Conservation (phyloP, 1,284 basidiomycete species). For the Afroboletus lepidellus region DNA sequence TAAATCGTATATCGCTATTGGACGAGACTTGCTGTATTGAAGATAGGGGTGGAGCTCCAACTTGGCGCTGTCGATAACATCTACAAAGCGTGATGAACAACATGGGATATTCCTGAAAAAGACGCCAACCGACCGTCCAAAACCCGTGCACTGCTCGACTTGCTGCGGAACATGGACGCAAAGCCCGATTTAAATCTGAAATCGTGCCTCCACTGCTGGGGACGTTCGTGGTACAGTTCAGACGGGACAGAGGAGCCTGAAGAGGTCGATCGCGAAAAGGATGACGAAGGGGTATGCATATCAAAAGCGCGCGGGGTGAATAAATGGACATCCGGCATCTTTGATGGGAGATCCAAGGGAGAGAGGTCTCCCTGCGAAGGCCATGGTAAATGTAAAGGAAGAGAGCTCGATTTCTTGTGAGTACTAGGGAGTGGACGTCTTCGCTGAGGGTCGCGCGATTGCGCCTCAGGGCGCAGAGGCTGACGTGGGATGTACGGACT, state of each 20-base stretch:
- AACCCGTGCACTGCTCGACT: conserved; percentile 14
- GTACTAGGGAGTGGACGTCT: background rate
- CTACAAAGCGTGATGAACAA: conserved; percentile 10
- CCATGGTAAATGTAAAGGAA: conserved; percentile 20
- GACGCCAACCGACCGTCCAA: conserved; percentile 18
- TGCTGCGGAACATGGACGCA: conserved; percentile 32
- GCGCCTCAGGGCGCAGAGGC: conserved; percentile 9
- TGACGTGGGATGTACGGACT: conserved; percentile 34
- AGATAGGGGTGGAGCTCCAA: conserved; percentile 27
- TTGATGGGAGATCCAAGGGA: conserved; percentile 18
- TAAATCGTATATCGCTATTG: conserved; percentile 37
- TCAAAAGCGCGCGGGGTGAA: conserved; percentile 21
- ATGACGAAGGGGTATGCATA: conserved; percentile 32
- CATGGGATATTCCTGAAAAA: background rate
- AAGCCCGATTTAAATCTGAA: conserved; percentile 35
- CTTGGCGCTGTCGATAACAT: conserved; percentile 27
- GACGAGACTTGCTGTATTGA: conserved; percentile 24
- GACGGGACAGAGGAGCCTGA: conserved; percentile 11
- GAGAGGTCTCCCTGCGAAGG: conserved; percentile 29
- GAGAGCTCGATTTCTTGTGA: conserved; percentile 5
- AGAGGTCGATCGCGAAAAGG: conserved; percentile 22
- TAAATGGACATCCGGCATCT: conserved; percentile 21
- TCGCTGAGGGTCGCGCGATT: conserved; percentile 11
- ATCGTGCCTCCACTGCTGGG: conserved; percentile 30
- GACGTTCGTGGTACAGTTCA: conserved; percentile 22